phyloP scores from a whole-genome alignment of 306 rosid genomes.

The Begonia fuchsioides region DNA sequence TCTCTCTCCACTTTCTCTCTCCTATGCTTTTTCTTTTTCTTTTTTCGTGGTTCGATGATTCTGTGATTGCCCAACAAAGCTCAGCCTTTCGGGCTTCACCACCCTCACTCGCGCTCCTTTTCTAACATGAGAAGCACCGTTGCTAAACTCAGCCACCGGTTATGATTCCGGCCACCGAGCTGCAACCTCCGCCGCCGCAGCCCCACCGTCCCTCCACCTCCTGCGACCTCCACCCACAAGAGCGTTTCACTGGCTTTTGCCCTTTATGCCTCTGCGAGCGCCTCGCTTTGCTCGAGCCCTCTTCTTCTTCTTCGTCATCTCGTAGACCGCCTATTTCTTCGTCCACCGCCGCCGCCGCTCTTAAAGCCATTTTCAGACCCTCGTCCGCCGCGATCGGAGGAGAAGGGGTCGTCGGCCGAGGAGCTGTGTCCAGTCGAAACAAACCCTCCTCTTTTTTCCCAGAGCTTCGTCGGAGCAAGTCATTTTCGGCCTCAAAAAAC shows the following conservation, averaged over 20 bases:
- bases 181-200: slow-evolving; percentile 39
- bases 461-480: slow-evolving; percentile 89
- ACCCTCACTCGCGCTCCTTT: background rate
- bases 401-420: slow-evolving; percentile 13
- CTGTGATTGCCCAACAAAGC: background rate
- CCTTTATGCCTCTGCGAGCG: slow-evolving; percentile 99
- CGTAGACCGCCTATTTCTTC: slow-evolving; percentile 56
- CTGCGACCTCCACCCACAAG: slow-evolving; percentile 77
- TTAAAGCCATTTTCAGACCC: slow-evolving; percentile 73
- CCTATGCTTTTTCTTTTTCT: background rate
- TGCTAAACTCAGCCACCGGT: slow-evolving; percentile 23
- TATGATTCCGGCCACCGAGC: slow-evolving; percentile 65
- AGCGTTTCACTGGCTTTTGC: slow-evolving; percentile 88
- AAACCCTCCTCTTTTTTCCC: slow-evolving; percentile 50
- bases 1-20: background rate
- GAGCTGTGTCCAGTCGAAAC: slow-evolving; percentile 4
- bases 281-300: slow-evolving; percentile 76
- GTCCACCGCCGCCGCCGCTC: slow-evolving; percentile 84
- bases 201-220: slow-evolving; percentile 70
- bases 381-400: slow-evolving; percentile 20
- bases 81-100: slow-evolving; percentile 9
- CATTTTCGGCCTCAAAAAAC: slow-evolving; percentile 92
- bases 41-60: slow-evolving; percentile 2
- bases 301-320: slow-evolving; percentile 29
- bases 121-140: slow-evolving; percentile 55